Conservation (phyloP, 73 alveolate genomes). For the Paramecium sonneborni region DNA sequence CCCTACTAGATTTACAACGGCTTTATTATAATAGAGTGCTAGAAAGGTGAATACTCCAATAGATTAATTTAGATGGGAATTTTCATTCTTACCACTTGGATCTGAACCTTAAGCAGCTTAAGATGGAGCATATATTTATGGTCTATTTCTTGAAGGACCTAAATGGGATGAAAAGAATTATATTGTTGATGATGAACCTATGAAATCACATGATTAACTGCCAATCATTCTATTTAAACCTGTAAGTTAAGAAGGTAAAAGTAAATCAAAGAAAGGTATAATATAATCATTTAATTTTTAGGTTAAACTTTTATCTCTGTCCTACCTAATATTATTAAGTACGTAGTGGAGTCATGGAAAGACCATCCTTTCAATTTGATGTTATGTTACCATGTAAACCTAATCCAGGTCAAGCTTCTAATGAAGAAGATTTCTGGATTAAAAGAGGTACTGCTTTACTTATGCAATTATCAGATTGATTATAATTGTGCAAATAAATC, state of each 20-base stretch:
- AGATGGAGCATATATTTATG: slow-evolving; percentile 91
- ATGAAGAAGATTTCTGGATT: slow-evolving; percentile 90
- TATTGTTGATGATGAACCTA: slow-evolving; percentile 97
- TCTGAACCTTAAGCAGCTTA: slow-evolving; percentile 77
- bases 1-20: slow-evolving; percentile 99
- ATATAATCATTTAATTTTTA: not conserved
- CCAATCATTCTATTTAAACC: slow-evolving; percentile 96
- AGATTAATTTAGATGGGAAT: slow-evolving; percentile 88
- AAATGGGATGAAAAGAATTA: slow-evolving; percentile 97
- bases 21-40: slow-evolving; percentile 95
- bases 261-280: slow-evolving; percentile 63
- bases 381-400: slow-evolving; percentile 80
- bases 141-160: slow-evolving; percentile 97
- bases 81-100: slow-evolving; percentile 68
- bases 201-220: slow-evolving; percentile 96
- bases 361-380: slow-evolving; percentile 92
- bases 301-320: slow-evolving; percentile 80
- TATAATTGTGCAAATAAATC: not conserved
- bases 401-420: slow-evolving; percentile 75
- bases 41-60: slow-evolving; percentile 90
- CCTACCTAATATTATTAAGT: slow-evolving; percentile 93
- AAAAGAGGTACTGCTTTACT: slow-evolving; percentile 97
- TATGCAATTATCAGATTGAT: slow-evolving; percentile 81
- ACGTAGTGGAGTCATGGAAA: slow-evolving; percentile 92
- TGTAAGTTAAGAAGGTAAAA: slow-evolving; percentile 59